phyloP scores from a whole-genome alignment of 73 alveolate genomes.

The Urostyla sp. region DNA sequence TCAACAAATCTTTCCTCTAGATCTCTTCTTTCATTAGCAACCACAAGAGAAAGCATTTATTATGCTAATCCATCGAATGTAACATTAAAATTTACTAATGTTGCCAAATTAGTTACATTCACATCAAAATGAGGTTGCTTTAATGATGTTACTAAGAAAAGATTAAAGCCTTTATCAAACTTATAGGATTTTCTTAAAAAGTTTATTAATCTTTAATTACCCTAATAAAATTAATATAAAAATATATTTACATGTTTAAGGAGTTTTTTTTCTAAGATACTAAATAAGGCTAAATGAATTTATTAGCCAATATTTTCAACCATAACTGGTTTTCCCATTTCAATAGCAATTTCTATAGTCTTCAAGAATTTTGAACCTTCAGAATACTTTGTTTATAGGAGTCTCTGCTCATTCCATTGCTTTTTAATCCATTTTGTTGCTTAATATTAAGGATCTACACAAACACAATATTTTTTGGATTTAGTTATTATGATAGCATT shows the following conservation, averaged over 20 bases:
- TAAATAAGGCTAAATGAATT: conserved; percentile 31
- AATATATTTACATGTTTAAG: conserved; percentile 43
- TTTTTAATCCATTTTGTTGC: conserved; percentile 50
- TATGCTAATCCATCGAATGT: conserved; percentile 88
- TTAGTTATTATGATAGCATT: conserved; percentile 35
- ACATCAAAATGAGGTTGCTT: conserved; percentile 39
- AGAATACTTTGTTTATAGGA: background rate
- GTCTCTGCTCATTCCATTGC: conserved; percentile 16
- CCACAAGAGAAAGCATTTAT: conserved; percentile 97
- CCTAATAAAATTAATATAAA: no score
- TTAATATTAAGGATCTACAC: conserved; percentile 41
- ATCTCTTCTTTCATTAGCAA: conserved; percentile 96
- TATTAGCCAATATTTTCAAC: conserved; percentile 16
- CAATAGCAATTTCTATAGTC: conserved; percentile 38
- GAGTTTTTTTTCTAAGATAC: background rate
- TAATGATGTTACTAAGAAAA: background rate
- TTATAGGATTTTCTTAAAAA: conserved; percentile 41
- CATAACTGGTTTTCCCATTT: conserved; percentile 48
- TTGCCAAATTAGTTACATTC: conserved; percentile 4
- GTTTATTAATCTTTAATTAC: conserved; percentile 23
- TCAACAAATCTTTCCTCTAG: conserved; percentile 71
- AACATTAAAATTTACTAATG: conserved; percentile 76
- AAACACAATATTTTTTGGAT: conserved; percentile 21
- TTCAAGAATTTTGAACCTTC: conserved; percentile 8
- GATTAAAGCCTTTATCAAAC: conserved; percentile 24